phyloP scores from a whole-genome alignment of 345 rosid genomes.

The Schrenkiella parvula region DNA sequence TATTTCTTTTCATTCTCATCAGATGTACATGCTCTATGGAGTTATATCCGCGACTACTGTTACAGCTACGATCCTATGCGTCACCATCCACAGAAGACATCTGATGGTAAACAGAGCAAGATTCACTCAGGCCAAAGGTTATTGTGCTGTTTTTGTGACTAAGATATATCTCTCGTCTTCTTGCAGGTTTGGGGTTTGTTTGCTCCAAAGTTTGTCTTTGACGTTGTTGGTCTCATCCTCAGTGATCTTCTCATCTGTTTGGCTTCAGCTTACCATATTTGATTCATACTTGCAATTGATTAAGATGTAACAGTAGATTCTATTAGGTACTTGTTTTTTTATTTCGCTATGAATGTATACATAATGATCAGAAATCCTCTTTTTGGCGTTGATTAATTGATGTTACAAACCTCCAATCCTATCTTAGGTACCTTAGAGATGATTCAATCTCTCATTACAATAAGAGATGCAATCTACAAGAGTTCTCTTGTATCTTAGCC shows the following conservation, averaged over 20 bases:
- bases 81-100: slow-evolving; percentile 85
- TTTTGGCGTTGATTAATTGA: neutral
- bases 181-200: slow-evolving; percentile 96
- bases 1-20: slow-evolving; percentile 10
- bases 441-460: slow-evolving; percentile 38
- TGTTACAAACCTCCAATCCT: slow-evolving; percentile 2
- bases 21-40: slow-evolving; percentile 79
- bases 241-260: slow-evolving; percentile 60
- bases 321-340: neutral
- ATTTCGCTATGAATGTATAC: neutral
- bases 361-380: neutral
- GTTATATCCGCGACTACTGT: slow-evolving; percentile 49
- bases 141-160: neutral
- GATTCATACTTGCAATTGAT: slow-evolving; percentile 8
- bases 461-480: slow-evolving; percentile 50
- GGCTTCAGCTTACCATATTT: slow-evolving; percentile 49
- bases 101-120: slow-evolving; percentile 55
- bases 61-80: slow-evolving; percentile 65
- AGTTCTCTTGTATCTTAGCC: slow-evolving; percentile 58
- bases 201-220: slow-evolving; percentile 89
- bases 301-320: neutral
- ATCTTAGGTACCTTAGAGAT: neutral
- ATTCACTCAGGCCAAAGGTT: neutral
- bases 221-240: slow-evolving; percentile 68
- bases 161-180: neutral